Base-by-base conservation (phyloP, 2,329 filamentous ascomycete species). In the Epicoccum sorghinum region DNA sequence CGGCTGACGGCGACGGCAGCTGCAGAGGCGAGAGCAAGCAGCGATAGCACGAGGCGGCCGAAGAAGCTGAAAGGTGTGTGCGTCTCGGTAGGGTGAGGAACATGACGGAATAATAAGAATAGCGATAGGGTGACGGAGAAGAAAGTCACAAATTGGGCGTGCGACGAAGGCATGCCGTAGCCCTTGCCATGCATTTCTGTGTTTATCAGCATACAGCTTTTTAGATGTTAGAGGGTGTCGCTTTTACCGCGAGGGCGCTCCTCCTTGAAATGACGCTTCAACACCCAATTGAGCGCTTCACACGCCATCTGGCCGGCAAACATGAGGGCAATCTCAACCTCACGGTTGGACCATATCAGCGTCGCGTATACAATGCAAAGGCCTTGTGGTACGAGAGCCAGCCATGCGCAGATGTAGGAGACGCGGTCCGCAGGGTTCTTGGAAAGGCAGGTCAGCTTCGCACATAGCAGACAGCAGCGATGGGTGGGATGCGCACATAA, bases 131-230 rank as follows among this genome's bases (percentile, higher is more conserved):
- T 95, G 52, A 96, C 79, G 53, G 91, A 89, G 83, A 96, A 98
- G 80, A 91, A 99, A 51, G 89, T 84, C 57, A 93, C 89, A 73
- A 97, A 99, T 78, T 99, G 95, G 7, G 95, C 90, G 77, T 99
- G 95, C 33, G 93, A 97, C 7, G 85, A 88, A 9, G 95, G 95
- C 96, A 99, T 99, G 66, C 95, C 96, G 72, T 99, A 99, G 60
- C 95, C 95, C 75, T 96, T 96, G 51, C 91, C 85, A 69, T 93
- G 87, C 80, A 88, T 86, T 75, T 85, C 84, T 87, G 50, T 23
- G 46, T 14, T 14, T 37, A 36, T 66, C 36, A 62, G 59, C 42
- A 37, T 14, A 12, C 13, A 9, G 27, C 27, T 9, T 2, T 7
- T 29, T 29, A 6, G 6, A 29, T 9, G 32, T 18, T 24, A 12